These are phyloP conservation scores for Coniochaeta sp. DNA, from an alignment of 2,329 filamentous ascomycete genomes.

Conservation along the genomic window DNA sequence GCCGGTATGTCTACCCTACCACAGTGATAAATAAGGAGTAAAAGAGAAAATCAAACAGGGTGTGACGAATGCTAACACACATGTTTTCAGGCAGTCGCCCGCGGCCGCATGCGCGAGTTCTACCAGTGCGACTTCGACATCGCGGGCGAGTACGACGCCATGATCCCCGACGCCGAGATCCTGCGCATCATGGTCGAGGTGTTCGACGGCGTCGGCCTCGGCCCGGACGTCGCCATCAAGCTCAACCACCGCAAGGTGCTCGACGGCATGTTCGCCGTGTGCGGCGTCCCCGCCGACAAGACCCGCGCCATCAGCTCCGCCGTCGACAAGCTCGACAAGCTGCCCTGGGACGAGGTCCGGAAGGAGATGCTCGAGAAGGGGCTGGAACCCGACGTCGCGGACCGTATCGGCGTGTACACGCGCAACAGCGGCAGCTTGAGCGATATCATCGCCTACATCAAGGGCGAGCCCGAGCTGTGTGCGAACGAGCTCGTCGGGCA, in stretches of 20 bases:
- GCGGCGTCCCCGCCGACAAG: conserved; percentile 80
- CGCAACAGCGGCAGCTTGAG: not conserved
- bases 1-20: not conserved
- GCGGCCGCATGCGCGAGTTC: conserved; percentile 91
- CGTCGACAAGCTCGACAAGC: conserved; percentile 93
- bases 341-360: conserved; percentile 81
- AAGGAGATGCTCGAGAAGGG: conserved; percentile 91
- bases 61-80: conserved; percentile 41
- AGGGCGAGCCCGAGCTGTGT: conserved; percentile 58
- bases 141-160: conserved; percentile 77
- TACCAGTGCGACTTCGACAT: conserved; percentile 98
- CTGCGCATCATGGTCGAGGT: conserved; percentile 52
- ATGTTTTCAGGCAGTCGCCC: conserved; percentile 78
- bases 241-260: conserved; percentile 93
- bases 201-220: conserved; percentile 60
- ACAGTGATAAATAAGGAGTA: too few species aligned
- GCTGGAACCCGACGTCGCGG: conserved; percentile 66
- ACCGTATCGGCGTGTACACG: conserved; percentile 84
- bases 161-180: conserved; percentile 89
- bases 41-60: too few species aligned
- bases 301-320: conserved; percentile 85
- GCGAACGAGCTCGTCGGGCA: conserved; percentile 70
- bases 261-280: conserved; percentile 86
- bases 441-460: conserved; percentile 66
- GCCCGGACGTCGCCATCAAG: conserved; percentile 76